These are phyloP conservation scores for Acacia melanoxylon DNA, from an alignment of 306 rosid genomes.

Conservation along the genomic window DNA sequence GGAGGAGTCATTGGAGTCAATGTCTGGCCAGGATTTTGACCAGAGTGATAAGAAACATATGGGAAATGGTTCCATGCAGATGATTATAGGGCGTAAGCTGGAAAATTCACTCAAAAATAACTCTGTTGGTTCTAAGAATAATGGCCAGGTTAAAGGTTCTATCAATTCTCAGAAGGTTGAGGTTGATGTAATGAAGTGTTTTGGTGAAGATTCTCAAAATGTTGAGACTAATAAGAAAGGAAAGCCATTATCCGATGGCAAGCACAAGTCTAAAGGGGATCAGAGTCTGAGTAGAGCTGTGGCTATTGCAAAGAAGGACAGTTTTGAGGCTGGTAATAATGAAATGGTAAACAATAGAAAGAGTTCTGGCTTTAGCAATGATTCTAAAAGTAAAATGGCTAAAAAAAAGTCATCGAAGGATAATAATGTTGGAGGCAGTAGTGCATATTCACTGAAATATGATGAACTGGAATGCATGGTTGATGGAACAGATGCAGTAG, in stretches of 20 bases:
- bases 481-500: background rate
- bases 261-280: conserved; percentile 45
- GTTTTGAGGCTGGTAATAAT: conserved; percentile 38
- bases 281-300: conserved; percentile 34
- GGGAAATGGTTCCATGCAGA: conserved; percentile 42
- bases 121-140: conserved; percentile 30
- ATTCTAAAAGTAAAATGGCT: conserved; percentile 43
- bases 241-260: conserved; percentile 39
- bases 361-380: conserved; percentile 34
- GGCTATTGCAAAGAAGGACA: conserved; percentile 39
- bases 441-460: conserved; percentile 34
- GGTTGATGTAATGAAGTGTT: conserved; percentile 32
- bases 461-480: conserved; percentile 26
- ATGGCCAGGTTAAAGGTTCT: conserved; percentile 28
- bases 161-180: conserved; percentile 35
- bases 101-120: conserved; percentile 34
- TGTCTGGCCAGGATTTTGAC: conserved; percentile 50
- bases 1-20: conserved; percentile 50
- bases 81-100: conserved; percentile 32
- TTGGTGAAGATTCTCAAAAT: conserved; percentile 38
- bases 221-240: conserved; percentile 43
- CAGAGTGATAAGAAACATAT: conserved; percentile 46
- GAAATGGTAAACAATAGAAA: conserved; percentile 41
- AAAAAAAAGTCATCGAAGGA: conserved; percentile 45
- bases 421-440: conserved; percentile 37